Percentiles rank a stretch among this genome's conserved stretches.
Conservation (phyloP, 352 stramenopile genomes). For the Blastocystis sp. region DNA sequence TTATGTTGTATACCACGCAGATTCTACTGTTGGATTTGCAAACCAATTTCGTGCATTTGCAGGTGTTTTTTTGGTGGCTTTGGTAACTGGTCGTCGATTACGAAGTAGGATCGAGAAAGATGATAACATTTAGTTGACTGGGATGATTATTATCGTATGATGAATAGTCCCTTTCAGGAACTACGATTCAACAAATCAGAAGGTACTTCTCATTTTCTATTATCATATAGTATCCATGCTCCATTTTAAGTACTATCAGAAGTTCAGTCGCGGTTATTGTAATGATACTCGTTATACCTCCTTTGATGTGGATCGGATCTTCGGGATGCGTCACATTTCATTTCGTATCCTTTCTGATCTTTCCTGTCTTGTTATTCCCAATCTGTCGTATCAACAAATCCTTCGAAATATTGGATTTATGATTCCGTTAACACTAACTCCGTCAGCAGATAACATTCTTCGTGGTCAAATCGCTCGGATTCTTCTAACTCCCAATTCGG, state of each 20-base stretch:
- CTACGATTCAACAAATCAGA: background rate
- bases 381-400: background rate
- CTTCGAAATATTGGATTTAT: conserved; percentile 14
- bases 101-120: background rate
- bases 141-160: conserved; percentile 32
- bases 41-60: conserved; percentile 32
- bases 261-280: conserved; percentile 17
- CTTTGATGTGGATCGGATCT: conserved; percentile 9
- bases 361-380: conserved; percentile 8
- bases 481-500: conserved; percentile 26
- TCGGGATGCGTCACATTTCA: background rate
- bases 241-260: background rate
- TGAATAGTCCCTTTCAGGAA: background rate
- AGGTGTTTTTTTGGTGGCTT: conserved; percentile 6
- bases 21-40: conserved; percentile 38
- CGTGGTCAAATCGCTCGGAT: conserved; percentile 34
- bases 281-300: background rate
- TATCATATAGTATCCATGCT: background rate
- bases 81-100: background rate
- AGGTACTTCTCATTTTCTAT: background rate
- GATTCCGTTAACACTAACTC: background rate
- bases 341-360: conserved; percentile 38
- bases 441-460: background rate
- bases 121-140: conserved; percentile 7
- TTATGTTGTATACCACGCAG: conserved; percentile 30